Evolutionary conservation across 2,329 filamentous ascomycete species (phyloP), one percentile per base, ranked within the genome.

Genomic region (Aspergillus bombycis): DNA sequence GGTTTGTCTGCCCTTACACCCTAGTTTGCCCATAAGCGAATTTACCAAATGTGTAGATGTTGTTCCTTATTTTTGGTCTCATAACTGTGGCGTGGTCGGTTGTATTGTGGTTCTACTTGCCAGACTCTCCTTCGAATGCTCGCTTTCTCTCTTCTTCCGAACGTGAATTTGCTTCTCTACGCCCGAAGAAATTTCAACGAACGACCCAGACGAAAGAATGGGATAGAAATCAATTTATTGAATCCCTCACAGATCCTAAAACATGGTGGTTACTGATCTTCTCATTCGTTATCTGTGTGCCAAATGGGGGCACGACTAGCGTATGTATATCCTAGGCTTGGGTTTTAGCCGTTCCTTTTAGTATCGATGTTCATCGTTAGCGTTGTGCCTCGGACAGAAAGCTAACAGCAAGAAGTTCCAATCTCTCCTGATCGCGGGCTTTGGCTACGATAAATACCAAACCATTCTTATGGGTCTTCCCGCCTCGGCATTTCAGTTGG

Each of bases 231-330:
- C 77, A 79, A 66, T 68, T 77, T 32, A 54, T 67, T 6, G 75
- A 79, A 64, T 70, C 72, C 1, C 56, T 78, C 10, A 63, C 32
- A 5, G 77, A 79, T 57, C 68, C 68, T 16, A 74, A 77, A 60
- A 70, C 72, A 3, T 78, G 74, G 69, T 68, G 72, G n/a, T 70
- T 75, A 41, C 67, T 74, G 48, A 36, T 75, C 1, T 68, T 66
- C 28, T 60, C 65, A 9, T 67, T 68, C 34, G 41, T 66, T 4
- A 67, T 62, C 23, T 67, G 63, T 45, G 58, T 68, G 11, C 65
- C 65, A 5, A 68, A 68, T 41, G 67, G 67, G 8, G 67, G 67
- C 9, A 64, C 60, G 5, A 68, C 67, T 12, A 68, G 65, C 38
- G 67, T 68, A 66, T 46, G 64, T n/a, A 14, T 23, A n/a, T 30